Base-by-base conservation (phyloP, 805 yeast genomes). In the Wickerhamiella dianesei region DNA sequence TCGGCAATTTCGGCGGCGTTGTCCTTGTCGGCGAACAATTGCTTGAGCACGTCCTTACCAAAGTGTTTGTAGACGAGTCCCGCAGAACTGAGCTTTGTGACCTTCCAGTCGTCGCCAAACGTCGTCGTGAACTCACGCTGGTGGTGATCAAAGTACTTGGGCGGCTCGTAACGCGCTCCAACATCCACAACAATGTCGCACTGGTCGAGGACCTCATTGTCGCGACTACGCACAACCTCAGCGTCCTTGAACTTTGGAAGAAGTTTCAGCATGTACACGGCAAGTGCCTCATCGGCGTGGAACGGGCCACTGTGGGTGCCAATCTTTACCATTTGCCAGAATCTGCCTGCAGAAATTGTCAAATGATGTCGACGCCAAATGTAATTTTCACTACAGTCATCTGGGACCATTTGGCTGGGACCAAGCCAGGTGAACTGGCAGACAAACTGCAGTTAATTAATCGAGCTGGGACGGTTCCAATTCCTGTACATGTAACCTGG, bases 281-380 rank as follows among this genome's bases (percentile, higher is more conserved):
- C 98, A 44, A 92, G 72, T 9, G 95, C 79, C 64, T 92, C 98
- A 64, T 92, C 98, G 9, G 97, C 97, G 61, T 92, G 98, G 72
- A 92, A 92, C 0, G 87, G 74, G 5, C 98, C 98, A 43, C 58
- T 58, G 49, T 62, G 70, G 12, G 95, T 88, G 60, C 95, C 89
- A 48, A 88, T 83, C 58, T 76, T 77, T 50, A 77, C 61, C 59
- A 69, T 62, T 22, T 8, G 18, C 37, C 6, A 25, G 6, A 25
- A 25, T n/a, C 16, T 6, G 39, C 16, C 6, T 6, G 14, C 6
- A 36, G 8, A n/a, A 36, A n/a, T 14, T 36, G 16, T 17, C 16
- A 36, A 36, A 17, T n/a, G 16, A 14, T 29, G 18, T 17, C 4
- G 16, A 18, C 3, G 3, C 17, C 16, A n/a, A 17, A 42, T 29